phyloP scores from a whole-genome alignment of 192 early-diverging fungal species.

The Coemansia sp. region DNA sequence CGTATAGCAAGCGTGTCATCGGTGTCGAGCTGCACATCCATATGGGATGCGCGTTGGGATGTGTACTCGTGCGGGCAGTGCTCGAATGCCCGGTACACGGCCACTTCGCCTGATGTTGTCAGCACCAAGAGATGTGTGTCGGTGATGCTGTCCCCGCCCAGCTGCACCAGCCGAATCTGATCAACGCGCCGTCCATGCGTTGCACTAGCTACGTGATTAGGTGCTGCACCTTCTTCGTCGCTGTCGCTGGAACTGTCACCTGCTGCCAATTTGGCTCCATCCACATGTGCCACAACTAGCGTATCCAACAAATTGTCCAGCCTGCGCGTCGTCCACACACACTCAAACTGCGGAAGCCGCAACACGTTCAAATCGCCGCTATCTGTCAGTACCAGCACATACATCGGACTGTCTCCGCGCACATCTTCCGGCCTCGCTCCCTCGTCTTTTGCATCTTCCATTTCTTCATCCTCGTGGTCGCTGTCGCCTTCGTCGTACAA shows the following conservation, averaged over 20 bases:
- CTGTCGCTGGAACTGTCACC: conserved; percentile 5
- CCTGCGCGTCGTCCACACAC: conserved; percentile 31
- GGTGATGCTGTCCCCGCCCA: conserved; percentile 28
- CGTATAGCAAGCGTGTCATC: conserved; percentile 31
- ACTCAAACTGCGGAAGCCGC: conserved; percentile 34
- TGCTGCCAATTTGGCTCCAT: background rate
- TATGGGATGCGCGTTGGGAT: background rate
- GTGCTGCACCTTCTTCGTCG: conserved; percentile 9
- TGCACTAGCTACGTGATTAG: background rate
- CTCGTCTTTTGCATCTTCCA: background rate
- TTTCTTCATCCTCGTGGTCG: background rate
- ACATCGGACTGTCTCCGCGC: conserved; percentile 27
- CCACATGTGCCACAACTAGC: conserved; percentile 6
- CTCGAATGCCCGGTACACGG: conserved; percentile 46
- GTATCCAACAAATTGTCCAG: conserved; percentile 35
- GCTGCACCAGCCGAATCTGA: conserved; percentile 38
- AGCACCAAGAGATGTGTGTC: conserved; percentile 28
- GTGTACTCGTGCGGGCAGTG: conserved; percentile 26
- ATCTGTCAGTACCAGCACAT: conserved; percentile 9
- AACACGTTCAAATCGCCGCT: conserved; percentile 33
- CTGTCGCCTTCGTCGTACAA: conserved; percentile 55
- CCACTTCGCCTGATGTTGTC: conserved; percentile 35
- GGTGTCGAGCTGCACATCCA: background rate
- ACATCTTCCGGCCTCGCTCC: conserved; percentile 17
- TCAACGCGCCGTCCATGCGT: conserved; percentile 12